Evolutionary conservation across 257 asterid genomes (phyloP).

Genomic region (Solanum sitiens): DNA sequence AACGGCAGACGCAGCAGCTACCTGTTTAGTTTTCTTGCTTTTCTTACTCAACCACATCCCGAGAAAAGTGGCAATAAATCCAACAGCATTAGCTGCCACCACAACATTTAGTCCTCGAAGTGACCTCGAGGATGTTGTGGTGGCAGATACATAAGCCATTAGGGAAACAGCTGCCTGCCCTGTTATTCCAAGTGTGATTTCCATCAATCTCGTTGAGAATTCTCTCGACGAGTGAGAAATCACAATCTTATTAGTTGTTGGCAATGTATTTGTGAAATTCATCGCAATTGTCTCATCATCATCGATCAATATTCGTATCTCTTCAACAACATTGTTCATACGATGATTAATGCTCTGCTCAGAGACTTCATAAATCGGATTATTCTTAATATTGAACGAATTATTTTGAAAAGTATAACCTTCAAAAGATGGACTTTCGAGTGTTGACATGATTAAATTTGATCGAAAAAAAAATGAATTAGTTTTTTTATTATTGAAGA

Average conservation of each 20-base stretch:
- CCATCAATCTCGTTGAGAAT: neutral
- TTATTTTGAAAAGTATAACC: neutral
- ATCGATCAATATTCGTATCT: neutral
- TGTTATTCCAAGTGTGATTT: neutral
- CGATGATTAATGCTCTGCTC: no score
- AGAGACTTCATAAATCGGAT: neutral
- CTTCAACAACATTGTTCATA: neutral
- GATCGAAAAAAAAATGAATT: no score
- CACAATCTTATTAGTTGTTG: neutral
- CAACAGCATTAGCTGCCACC: neutral
- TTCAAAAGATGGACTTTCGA: no score
- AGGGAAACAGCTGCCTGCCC: neutral
- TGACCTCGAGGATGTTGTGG: neutral
- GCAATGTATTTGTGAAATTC: neutral
- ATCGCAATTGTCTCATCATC: neutral
- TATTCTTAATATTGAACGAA: neutral
- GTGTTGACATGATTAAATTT: no score
- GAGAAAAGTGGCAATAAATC: neutral
- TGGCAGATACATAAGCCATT: neutral
- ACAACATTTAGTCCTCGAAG: neutral
- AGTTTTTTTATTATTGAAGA: no score
- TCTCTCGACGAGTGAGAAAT: neutral
- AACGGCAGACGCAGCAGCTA: neutral
- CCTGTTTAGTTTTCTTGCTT: neutral
- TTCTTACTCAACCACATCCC: neutral